Base-by-base conservation (phyloP, 2,329 filamentous ascomycete species). In the Fusarium xyrophilum region DNA sequence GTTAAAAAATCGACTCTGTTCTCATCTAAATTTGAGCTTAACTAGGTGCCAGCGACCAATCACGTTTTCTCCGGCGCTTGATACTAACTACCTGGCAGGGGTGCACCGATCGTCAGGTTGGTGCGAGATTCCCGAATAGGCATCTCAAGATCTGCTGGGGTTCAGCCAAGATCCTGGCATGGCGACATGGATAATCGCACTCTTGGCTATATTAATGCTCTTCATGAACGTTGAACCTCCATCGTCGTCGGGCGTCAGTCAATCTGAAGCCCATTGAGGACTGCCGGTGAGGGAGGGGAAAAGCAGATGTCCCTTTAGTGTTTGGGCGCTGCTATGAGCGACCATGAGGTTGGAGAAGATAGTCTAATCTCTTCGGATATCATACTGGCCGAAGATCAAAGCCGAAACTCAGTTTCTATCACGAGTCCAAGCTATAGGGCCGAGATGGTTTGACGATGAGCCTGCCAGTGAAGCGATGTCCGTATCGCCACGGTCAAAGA, bases 81-180 rank as follows among this genome's bases (percentile, higher is more conserved):
- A 23, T 48, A 17, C 32, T 46, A 25, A 17, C 32, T 46, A 25
- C 53, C 46, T 50, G 48, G 33, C 39, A 48, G 60, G 60, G 33
- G 38, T 33, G 19, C 19, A 23, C 21, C 21, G 23, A 50, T 46
- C 33, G 32, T 27, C 54, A 50, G 52, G 64, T 13, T 50, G 57
- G 64, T 11, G 8, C 9, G 14, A 38, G 8, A 35, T 48, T 25
- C 61, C 54, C 13, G 33, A 54, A 56, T 28, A 42, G 36, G 54
- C 28, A 68, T 35, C 42, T 23, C 23, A 50, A 27, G 40, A 56
- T 53, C 27, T 47, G 15, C 40, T 33, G 28, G 23, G 17, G n/a
- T 28, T 25, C 5, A 28, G 60, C 60, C 54, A 68, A 56, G 51
- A 43, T 5, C 65, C 68, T 68, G 65, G 55, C 60, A 33, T n/a